These are phyloP conservation scores for Ceratocystis colombiana DNA, from an alignment of 2,329 filamentous ascomycete species.

Conservation along the genomic window DNA sequence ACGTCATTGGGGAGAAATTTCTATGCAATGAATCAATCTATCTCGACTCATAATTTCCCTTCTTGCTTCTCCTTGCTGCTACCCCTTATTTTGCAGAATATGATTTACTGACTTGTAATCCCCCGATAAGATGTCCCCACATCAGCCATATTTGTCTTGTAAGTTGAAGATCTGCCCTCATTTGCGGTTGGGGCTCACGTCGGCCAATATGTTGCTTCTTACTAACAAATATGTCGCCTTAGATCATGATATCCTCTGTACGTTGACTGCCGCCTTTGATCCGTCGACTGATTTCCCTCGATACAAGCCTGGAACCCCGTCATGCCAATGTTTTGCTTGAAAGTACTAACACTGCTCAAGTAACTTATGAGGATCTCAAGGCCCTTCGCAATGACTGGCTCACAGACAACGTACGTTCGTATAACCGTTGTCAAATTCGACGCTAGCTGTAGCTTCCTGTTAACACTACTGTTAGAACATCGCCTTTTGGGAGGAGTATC, in stretches of 20 bases:
- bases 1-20: neutral
- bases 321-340: neutral
- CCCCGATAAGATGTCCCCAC: conserved; percentile 32
- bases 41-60: neutral
- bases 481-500: conserved; percentile 95
- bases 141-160: conserved; percentile 40
- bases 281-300: neutral
- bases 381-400: conserved; percentile 88
- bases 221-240: conserved; percentile 7
- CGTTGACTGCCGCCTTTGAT: conserved; percentile 20
- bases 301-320: neutral
- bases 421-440: neutral
- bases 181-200: too few relatives aligned
- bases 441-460: neutral
- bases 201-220: neutral
- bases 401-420: conserved; percentile 69
- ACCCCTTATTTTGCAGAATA: conserved; percentile 2
- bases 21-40: neutral
- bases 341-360: conserved; percentile 19
- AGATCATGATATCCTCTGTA: conserved; percentile 36
- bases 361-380: conserved; percentile 62
- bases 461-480: conserved; percentile 57
- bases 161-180: conserved; percentile 29
- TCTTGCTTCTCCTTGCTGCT: neutral
- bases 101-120: conserved; percentile 11